Evolutionary conservation across 768 basidiomycete species (phyloP), one percentile per base, ranked within the genome.

Genomic region (Leucocoprinus birnbaumii): DNA sequence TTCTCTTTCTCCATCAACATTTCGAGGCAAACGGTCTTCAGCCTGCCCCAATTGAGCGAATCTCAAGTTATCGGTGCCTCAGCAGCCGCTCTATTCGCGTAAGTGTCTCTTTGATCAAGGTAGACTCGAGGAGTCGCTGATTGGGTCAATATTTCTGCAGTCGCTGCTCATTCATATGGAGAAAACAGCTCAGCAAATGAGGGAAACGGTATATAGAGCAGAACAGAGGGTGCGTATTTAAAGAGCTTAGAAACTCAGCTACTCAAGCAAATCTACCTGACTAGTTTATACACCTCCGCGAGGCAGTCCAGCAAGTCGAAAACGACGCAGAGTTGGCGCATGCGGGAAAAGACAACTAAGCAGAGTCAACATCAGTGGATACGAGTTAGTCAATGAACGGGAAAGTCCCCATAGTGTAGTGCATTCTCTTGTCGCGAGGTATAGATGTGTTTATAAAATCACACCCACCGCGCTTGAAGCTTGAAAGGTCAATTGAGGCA

Each of bases 161-260:
- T 88, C 85, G 0, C 72, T 89, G 48, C 75, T 89, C 7, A 83
- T 88, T 1, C 84, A 89, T 62, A 85, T 87, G 80, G 80, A 88
- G 58, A 77, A 80, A 41, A 74, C 71, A 2, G 77, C 79, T 45
- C 72, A 75, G 53, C 73, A 77, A 14, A 70, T 84, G 31, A 79
- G 85, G 62, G 61, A 71, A 18, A 72, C 74, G 57, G 83, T 77
- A 1, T 62, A 77, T 2, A 68, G 66, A 10, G 84, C 86, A 61
- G 86, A 89, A 61, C 74, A 79, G 53, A 72, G 73, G 61, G 87
- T 86, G 59, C 22, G 63, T 47, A 37, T 68, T 59, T 26, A 38
- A 22, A 16, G 42, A 26, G 42, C 11, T 41, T 45, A 25, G 21
- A 48, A 11, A 6, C 19, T 48, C 40, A n/a, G n/a, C 7, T 31